Conservation (phyloP, 306 rosid genomes). For the Cicer cuneatum region DNA sequence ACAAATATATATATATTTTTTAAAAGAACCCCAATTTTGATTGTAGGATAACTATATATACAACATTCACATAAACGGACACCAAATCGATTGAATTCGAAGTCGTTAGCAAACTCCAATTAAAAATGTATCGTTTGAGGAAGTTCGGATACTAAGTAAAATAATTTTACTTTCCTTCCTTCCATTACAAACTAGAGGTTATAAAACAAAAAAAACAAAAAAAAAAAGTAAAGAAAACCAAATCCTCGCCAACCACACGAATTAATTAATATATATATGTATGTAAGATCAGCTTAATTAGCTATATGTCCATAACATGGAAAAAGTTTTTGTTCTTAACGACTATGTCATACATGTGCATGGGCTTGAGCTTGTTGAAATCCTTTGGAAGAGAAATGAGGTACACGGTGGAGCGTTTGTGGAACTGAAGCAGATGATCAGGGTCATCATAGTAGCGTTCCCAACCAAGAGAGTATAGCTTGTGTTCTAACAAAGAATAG, state of each 20-base stretch:
- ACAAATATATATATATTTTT: too few species aligned
- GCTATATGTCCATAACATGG: constrained; percentile 73
- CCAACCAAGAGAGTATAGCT: constrained; percentile 74
- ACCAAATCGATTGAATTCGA: too few species aligned
- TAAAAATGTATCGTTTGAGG: too few species aligned
- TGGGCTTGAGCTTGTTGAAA: constrained; percentile 77
- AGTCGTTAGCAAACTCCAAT: too few species aligned
- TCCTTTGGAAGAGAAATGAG: constrained; percentile 90
- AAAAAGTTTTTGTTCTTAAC: constrained; percentile 82
- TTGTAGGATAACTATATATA: too few species aligned
- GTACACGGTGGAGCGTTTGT: constrained; percentile 76
- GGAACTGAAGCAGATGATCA: constrained; percentile 82
- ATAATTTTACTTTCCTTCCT: too few species aligned
- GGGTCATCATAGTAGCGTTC: constrained; percentile 93
- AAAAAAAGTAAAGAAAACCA: background rate
- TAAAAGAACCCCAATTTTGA: too few species aligned
- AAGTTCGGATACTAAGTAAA: too few species aligned
- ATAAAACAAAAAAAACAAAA: too few species aligned
- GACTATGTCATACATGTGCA: constrained; percentile 96
- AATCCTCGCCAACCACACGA: constrained; percentile 8
- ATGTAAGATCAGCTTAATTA: background rate
- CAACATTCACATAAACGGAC: too few species aligned
- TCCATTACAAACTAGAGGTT: too few species aligned
- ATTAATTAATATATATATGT: background rate
- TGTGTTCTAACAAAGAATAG: constrained; percentile 61